These are phyloP conservation scores for Babesia microti DNA, from an alignment of 169 alveolate species.

Conservation along the genomic window DNA sequence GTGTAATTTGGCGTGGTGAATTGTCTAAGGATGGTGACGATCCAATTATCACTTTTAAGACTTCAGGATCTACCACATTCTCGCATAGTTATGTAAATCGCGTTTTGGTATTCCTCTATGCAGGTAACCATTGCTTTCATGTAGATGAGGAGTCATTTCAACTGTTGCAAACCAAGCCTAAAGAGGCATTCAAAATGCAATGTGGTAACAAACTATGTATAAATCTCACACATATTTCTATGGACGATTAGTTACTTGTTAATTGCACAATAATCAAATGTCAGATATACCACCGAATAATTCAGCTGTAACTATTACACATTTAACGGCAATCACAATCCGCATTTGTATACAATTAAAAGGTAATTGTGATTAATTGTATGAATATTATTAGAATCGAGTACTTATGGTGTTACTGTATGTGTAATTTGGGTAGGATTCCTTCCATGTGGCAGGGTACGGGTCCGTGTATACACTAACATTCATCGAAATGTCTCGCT, in stretches of 20 bases:
- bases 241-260: constrained; percentile 47
- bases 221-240: constrained; percentile 76
- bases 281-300: too few relatives aligned
- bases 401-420: too few relatives aligned
- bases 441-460: too few relatives aligned
- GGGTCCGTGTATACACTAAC: too few relatives aligned
- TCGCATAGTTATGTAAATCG: constrained; percentile 75
- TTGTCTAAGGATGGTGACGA: constrained; percentile 61
- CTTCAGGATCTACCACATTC: constrained; percentile 69
- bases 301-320: too few relatives aligned
- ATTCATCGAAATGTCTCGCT: too few relatives aligned
- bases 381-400: too few relatives aligned
- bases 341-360: too few relatives aligned
- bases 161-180: constrained; percentile 68
- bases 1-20: constrained; percentile 81
- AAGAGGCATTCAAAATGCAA: constrained; percentile 74
- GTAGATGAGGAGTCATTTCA: constrained; percentile 77
- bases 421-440: too few relatives aligned
- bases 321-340: too few relatives aligned
- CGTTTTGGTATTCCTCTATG: constrained; percentile 74
- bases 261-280: constrained; percentile 1
- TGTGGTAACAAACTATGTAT: constrained; percentile 78
- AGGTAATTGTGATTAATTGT: too few relatives aligned
- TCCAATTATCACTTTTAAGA: constrained; percentile 71
- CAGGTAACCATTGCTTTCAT: constrained; percentile 47